These are phyloP conservation scores for Skeletonema marinoi DNA, from an alignment of 108 stramenopile species.

Conservation along the genomic window DNA sequence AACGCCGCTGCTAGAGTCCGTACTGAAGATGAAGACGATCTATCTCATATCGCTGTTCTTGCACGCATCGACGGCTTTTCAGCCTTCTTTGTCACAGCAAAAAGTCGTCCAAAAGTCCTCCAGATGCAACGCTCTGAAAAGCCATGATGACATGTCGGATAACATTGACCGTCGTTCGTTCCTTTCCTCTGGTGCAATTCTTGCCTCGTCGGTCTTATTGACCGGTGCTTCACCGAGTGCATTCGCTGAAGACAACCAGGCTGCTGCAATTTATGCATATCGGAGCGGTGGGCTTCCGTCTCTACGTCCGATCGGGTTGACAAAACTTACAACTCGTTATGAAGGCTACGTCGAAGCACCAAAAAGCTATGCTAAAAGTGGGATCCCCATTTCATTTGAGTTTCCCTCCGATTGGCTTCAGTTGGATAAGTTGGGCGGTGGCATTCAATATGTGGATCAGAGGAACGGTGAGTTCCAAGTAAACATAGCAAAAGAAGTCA, in stretches of 20 bases:
- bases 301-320: constrained; percentile 17
- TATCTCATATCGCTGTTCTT: neutral
- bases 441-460: constrained; percentile 82
- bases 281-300: constrained; percentile 25
- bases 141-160: neutral
- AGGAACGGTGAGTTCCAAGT: too few species aligned
- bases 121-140: neutral
- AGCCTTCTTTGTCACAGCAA: neutral
- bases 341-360: constrained; percentile 32
- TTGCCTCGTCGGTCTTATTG: neutral
- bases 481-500: too few species aligned
- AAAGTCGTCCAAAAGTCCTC: neutral
- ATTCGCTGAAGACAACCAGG: neutral
- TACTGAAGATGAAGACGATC: neutral
- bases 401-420: constrained; percentile 85
- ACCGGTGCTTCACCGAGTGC: neutral
- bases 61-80: neutral
- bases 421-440: constrained; percentile 64
- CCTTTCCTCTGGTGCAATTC: neutral
- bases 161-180: neutral
- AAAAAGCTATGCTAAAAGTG: neutral
- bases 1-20: too few species aligned
- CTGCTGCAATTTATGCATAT: constrained; percentile 31
- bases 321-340: constrained; percentile 24
- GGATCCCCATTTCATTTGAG: constrained; percentile 35